Evolutionary conservation across 2,329 filamentous ascomycete genomes (phyloP).

Genomic region (Colletotrichum sojae): DNA sequence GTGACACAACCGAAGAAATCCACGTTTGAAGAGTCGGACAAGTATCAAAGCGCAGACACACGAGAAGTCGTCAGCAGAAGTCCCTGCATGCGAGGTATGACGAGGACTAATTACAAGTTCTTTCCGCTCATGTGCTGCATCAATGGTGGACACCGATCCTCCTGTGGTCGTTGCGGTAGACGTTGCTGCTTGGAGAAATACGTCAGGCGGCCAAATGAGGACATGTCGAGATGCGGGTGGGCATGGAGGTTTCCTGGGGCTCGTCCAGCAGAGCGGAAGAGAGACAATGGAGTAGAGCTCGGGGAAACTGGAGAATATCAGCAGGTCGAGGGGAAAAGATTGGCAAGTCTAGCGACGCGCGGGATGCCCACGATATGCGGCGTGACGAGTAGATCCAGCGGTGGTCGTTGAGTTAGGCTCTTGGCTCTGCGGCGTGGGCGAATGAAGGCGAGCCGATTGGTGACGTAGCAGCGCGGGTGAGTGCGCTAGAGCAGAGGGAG

Average conservation of each 20-base stretch:
- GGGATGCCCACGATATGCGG: conserved; percentile 13
- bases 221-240: conserved; percentile 5
- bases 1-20: conserved; percentile 24
- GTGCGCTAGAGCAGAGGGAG: conserved; percentile 6
- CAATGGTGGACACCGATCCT: neutral
- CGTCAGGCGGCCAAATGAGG: conserved; percentile 10
- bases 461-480: conserved; percentile 34
- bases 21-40: conserved; percentile 23
- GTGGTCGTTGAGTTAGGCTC: conserved; percentile 40
- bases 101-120: neutral
- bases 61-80: conserved; percentile 8
- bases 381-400: conserved; percentile 32
- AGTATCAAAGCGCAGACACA: conserved; percentile 23
- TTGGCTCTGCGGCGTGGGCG: conserved; percentile 30
- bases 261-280: neutral
- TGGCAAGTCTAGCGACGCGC: conserved; percentile 21
- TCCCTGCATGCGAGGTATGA: neutral
- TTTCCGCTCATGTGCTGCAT: neutral
- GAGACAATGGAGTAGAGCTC: neutral
- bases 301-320: conserved; percentile 8
- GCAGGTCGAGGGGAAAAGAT: conserved; percentile 20
- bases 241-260: neutral
- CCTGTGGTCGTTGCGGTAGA: neutral
- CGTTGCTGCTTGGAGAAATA: neutral
- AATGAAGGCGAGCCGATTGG: conserved; percentile 23